Base-by-base conservation (phyloP, 2,329 filamentous ascomycete species). In the Xylaria hypoxylon region DNA sequence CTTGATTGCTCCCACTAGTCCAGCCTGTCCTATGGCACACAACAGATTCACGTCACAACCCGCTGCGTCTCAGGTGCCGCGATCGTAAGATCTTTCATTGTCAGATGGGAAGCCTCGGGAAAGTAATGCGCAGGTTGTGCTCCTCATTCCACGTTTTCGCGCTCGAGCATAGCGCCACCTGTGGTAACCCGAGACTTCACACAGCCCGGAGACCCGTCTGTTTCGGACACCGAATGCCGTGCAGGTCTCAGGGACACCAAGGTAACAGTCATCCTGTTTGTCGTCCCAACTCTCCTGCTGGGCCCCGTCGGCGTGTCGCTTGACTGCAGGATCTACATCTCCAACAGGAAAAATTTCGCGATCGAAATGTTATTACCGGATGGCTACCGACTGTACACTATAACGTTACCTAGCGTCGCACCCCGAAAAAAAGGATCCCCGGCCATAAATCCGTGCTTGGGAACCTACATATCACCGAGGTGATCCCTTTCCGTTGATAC, bases 281-380 rank as follows among this genome's bases (percentile, higher is more conserved):
- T 50, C 53, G 28, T 57, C 45, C 45, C 40, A 50, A 45, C 35
- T 48, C 26, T 40, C 65, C 67, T 74, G 71, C 70, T 68, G 64
- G 65, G 42, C 65, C 68, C 71, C 72, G 72, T 70, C 55, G 57
- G 50, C 59, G 26, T 24, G 45, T 66, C 72, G 69, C 71, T 72
- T 70, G 69, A 72, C 65, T 70, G 68, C 72, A 62, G 72, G 70
- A 74, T 75, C 73, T 68, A 42, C 57, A 64, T 71, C 71, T 70
- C 47, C 55, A 71, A 72, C 64, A 72, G 70, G 72, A 67, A 75
- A 72, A 64, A 65, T 19, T 73, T 75, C 70, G 73, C 72, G 73
- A 75, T 66, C 47, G 22, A 38, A 31, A 33, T 50, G 24, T 38
- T 17, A 5, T 13, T 33, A 35, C 13, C 52, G 59, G 65, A 24